Evolutionary conservation across 2,329 filamentous ascomycete genomes (phyloP), one percentile per base, ranked within the genome.

Genomic region (Aspergillus texensis): DNA sequence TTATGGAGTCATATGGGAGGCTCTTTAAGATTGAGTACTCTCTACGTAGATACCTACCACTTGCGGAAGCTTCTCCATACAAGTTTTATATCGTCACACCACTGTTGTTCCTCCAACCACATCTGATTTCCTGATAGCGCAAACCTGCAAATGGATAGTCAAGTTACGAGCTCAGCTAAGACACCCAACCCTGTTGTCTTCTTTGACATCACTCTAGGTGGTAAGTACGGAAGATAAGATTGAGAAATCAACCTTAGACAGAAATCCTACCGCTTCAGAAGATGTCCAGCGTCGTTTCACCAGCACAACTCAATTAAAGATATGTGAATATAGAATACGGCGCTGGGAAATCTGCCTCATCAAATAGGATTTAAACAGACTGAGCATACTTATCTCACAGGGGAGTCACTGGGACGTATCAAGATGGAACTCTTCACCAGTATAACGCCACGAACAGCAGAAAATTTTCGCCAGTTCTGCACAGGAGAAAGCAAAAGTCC

Each of bases 391-490:
- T n/a, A 24, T 58, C 30, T 50, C 11, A 64, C 69, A 95, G 93
- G 93, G 65, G 92, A 96, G 74, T 89, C 92, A 3, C 86, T 97
- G 19, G 94, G 94, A 67, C 89, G 93, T 62, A 88, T 97, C 74
- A 94, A 91, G 69, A 93, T 97, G 78, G 92, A 97, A 80, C 88
- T 99, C 65, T 97, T 95, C 83, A 88, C 89, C 65, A 86, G 96
- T 79, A 84, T 91, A 26, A 91, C 93, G 0, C 93, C 94, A 67
- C 90, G 89, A 72, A 98, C 95, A 10, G 92, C 93, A 34, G 95
- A 98, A 79, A 98, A 98, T 83, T 98, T 99, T 78, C 91, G 94
- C 54, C 93, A 96, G 75, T 97, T 97, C 81, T 97, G 94, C 81
- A 98, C 94, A 0, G 95, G 95, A 71, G 94, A 98, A 83, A 89